These are phyloP conservation scores for Anethum foeniculum DNA, from an alignment of 140 eudicot genomes.

Conservation along the genomic window DNA sequence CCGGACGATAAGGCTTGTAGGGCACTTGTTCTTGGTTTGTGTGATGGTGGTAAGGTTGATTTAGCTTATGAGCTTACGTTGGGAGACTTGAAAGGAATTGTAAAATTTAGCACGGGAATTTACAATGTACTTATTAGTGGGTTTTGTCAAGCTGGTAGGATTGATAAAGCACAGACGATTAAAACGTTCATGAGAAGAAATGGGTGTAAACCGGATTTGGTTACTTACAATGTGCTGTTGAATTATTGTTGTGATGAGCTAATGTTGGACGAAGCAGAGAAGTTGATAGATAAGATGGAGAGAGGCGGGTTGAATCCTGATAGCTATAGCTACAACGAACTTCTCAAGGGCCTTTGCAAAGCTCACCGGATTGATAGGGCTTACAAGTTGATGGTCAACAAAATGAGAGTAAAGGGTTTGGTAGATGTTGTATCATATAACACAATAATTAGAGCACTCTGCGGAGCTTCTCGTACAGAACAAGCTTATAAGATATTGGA, in stretches of 20 bases:
- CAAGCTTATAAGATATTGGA: conserved; percentile 50
- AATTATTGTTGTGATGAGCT: conserved; percentile 67
- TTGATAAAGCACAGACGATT: conserved; percentile 68
- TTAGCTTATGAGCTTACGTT: conserved; percentile 85
- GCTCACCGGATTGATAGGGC: conserved; percentile 67
- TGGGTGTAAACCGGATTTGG: conserved; percentile 74
- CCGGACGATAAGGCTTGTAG: conserved; percentile 81
- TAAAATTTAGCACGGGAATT: conserved; percentile 36
- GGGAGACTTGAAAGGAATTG: conserved; percentile 50
- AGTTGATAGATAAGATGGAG: conserved; percentile 53
- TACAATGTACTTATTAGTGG: conserved; percentile 74
- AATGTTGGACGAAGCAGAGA: conserved; percentile 72
- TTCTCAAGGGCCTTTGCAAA: conserved; percentile 78
- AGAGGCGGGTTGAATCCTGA: conserved; percentile 55
- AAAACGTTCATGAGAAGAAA: conserved; percentile 59
- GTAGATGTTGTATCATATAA: conserved; percentile 86
- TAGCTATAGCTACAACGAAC: conserved; percentile 74
- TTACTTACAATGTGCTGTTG: conserved; percentile 61
- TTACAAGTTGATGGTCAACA: conserved; percentile 44
- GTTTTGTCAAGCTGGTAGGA: conserved; percentile 61
- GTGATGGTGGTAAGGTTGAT: conserved; percentile 68
- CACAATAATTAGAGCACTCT: conserved; percentile 66
- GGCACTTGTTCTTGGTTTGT: conserved; percentile 77
- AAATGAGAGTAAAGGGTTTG: conserved; percentile 66
- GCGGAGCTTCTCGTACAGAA: conserved; percentile 29